Evolutionary conservation across 306 rosid genomes (phyloP), one percentile per base, ranked within the genome.

Genomic region (Corylus americana): DNA sequence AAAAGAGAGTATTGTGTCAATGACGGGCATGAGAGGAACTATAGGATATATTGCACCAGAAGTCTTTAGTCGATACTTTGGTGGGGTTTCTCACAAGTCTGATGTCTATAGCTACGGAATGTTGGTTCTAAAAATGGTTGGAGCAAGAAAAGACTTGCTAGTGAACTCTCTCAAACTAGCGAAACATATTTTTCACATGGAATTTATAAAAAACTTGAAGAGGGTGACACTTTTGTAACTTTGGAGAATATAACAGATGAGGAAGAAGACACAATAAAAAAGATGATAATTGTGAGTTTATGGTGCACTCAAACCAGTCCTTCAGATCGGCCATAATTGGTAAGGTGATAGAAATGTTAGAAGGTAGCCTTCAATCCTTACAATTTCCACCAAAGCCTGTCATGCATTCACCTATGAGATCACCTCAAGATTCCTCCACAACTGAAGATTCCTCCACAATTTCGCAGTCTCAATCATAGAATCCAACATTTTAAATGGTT

Each of bases 51-150:
- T 86, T 29, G 85, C 86, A 22, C 84, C 82, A 2, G 80, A 83
- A 77, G 71, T 86, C 25, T 78, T 78, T 55, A 80, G 68, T 9
- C 20, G 81, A 4, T 31, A 27, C 4, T 82, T 29, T 69, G 84
- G 89, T 27, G 45, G 82, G 0, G 71, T 84, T 6, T 87, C 87
- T 5, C 68, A 78, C 29, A 87, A 81, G 29, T 84, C 80, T 0
- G 87, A 84, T 73, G 87, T 84, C 0, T 87, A 81, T 50, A 83
- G 90, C 4, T 86, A 83, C 57, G 85, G 87, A 10, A 86, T 83
- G 87, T 7, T 86, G 62, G 50, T 83, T 58, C 62, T 84, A 14
- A 86, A 87, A 39, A 79, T 84, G 74, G 76, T 79, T 42, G 84
- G 88, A 44, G 80, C 78, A 50, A 87, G 77, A 58, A 84, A 69